A percentile compares a stretch with the other conserved stretches of the same genome.
These are phyloP conservation scores for Xylaria flabelliformis DNA, from an alignment of 495 filamentous ascomycete genomes.

Conservation along the genomic window DNA sequence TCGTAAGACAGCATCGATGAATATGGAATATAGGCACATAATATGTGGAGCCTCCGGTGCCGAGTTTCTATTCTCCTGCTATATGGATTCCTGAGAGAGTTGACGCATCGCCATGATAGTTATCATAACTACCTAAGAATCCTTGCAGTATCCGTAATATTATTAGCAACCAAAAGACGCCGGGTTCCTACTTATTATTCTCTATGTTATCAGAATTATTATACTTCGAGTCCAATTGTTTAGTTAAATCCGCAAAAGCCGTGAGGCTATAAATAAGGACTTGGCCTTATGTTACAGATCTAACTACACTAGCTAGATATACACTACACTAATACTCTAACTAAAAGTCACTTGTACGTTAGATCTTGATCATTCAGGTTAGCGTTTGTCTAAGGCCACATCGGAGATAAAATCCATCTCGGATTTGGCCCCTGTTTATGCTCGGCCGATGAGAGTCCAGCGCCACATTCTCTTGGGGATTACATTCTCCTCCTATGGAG, in stretches of 20 bases:
- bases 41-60: not conserved
- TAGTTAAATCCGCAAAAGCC: not conserved
- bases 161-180: not conserved
- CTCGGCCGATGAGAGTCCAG: conserved; percentile 13
- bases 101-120: not conserved
- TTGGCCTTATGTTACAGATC: not conserved
- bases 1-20: not conserved
- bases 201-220: not conserved
- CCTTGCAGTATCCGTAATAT: not conserved
- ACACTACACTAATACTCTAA: not conserved
- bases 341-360: not conserved
- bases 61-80: not conserved
- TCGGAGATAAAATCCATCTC: not conserved
- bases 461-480: not conserved
- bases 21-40: too few relatives aligned
- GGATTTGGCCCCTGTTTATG: not conserved
- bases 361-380: not conserved
- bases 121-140: not conserved
- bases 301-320: not conserved
- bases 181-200: not conserved
- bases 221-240: not conserved
- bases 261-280: not conserved
- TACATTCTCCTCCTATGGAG: not conserved
- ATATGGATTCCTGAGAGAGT: too few relatives aligned
- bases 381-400: not conserved